Conservation (phyloP, 768 basidiomycete genomes). For the Coprinopsis cinerea region DNA sequence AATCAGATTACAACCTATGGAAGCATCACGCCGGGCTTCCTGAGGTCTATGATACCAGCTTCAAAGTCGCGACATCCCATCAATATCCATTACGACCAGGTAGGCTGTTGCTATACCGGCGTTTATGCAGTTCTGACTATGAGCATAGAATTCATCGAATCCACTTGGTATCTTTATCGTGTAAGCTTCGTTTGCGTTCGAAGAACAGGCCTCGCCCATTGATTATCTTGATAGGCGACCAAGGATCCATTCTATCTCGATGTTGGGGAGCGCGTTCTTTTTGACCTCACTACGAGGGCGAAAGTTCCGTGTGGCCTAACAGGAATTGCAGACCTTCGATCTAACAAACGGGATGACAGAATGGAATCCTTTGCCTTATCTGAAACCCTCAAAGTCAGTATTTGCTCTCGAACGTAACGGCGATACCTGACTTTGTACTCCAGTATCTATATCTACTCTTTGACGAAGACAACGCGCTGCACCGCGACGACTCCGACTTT, state of each 20-base stretch:
- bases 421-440: not conserved
- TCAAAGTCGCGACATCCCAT: slow-evolving; percentile 61
- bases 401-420: not conserved
- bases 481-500: slow-evolving; percentile 75
- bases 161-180: slow-evolving; percentile 92
- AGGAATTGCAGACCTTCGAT: slow-evolving; percentile 73
- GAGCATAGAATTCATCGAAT: slow-evolving; percentile 83
- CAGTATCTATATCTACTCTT: slow-evolving; percentile 93
- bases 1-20: slow-evolving; percentile 89
- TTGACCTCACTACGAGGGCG: slow-evolving; percentile 66
- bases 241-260: slow-evolving; percentile 89
- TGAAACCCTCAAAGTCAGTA: slow-evolving; percentile 78
- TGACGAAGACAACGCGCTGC: slow-evolving; percentile 74
- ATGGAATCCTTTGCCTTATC: slow-evolving; percentile 98
- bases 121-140: not conserved
- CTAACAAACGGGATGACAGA: slow-evolving; percentile 77
- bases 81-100: slow-evolving; percentile 81
- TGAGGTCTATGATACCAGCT: slow-evolving; percentile 85
- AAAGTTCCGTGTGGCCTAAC: slow-evolving; percentile 85
- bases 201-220: not conserved
- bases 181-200: slow-evolving; percentile 34
- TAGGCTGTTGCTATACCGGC: slow-evolving; percentile 17
- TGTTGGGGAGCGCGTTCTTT: slow-evolving; percentile 78
- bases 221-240: slow-evolving; percentile 58
- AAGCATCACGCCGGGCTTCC: slow-evolving; percentile 80